Percentiles rank a stretch among this genome's conserved stretches.
Evolutionary conservation across 192 early-diverging fungal genomes (phyloP).

Genomic region (Coemansia asiatica): DNA sequence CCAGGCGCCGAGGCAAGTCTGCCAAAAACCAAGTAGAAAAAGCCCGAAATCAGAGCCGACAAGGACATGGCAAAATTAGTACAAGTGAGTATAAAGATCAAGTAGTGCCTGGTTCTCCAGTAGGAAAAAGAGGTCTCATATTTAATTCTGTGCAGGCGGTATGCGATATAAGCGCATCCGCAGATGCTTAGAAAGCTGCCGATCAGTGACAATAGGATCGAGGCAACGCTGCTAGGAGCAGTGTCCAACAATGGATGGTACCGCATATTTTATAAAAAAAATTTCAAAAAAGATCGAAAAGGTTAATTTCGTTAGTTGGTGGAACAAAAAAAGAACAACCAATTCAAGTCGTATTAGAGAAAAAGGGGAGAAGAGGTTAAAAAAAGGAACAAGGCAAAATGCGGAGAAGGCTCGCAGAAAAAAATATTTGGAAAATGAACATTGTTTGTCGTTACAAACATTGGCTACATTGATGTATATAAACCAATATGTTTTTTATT

Average conservation of each 20-base stretch:
- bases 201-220: constrained; percentile 20
- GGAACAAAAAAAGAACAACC: neutral
- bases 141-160: constrained; percentile 12
- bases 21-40: constrained; percentile 36
- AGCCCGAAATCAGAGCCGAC: constrained; percentile 23
- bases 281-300: neutral
- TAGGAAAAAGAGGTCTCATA: constrained; percentile 1
- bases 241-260: constrained; percentile 42
- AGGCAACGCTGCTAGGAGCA: constrained; percentile 49
- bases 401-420: neutral
- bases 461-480: neutral
- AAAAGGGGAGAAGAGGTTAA: neutral
- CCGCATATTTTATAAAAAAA: constrained; percentile 6
- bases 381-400: neutral
- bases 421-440: neutral
- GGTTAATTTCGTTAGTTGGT: neutral
- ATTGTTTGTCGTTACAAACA: neutral
- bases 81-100: constrained; percentile 13
- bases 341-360: neutral
- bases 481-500: neutral
- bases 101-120: constrained; percentile 38
- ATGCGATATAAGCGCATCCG: constrained; percentile 20
- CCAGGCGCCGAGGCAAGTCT: constrained; percentile 26
- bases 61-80: constrained; percentile 21
- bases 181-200: constrained; percentile 28